Base-by-base conservation (phyloP, 2,329 filamentous ascomycete genomes). In the Colletotrichum spinosum region DNA sequence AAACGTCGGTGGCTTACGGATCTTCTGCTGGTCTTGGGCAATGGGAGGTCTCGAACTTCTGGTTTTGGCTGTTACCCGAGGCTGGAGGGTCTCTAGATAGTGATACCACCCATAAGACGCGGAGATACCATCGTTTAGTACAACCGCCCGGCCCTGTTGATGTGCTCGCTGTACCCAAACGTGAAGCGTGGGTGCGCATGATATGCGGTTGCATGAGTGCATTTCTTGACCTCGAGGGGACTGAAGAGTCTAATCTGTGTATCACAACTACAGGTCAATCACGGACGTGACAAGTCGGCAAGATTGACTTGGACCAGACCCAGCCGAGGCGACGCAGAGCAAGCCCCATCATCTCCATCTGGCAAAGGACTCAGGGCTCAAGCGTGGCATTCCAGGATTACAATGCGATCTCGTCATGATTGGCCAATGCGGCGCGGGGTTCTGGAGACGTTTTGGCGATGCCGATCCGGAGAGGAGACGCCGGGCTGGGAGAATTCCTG, bases 341-440 rank as follows among this genome's bases (percentile, higher is more conserved):
- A 25, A 25, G 25, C 25, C 25, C 25, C 25, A 25, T 25, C 25
- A 4, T 25, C 4, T 25, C 25, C 25, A 25, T 25, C 25, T 25
- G 25, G 25, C 25, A 25, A 25, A 25, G 25, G 25, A 25, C 25
- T 25, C 25, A 25, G 25, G 39, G 17, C 39, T 38, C 38, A 55
- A 15, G 39, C 52, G 45, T 55, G 39, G 10, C 39, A 50, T 41
- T 55, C 63, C 53, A 52, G 59, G 58, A 42, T 66, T 17, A 57
- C 49, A 49, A 57, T 63, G 63, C 63, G 63, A 50, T 66, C 63
- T n/a, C 53, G 34, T 49, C 25, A n/a, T 66, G 63, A 66, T 66
- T 66, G 63, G 63, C 63, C 63, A 63, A 66, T 66, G 33, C 53
- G 15, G 37, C 25, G 63, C 46, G 59, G 63, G 63, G 58, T 38